A percentile compares a stretch with the other conserved stretches of the same genome.
These are phyloP conservation scores for Pythium brachiatum DNA, from an alignment of 352 stramenopile genomes.

Conservation along the genomic window DNA sequence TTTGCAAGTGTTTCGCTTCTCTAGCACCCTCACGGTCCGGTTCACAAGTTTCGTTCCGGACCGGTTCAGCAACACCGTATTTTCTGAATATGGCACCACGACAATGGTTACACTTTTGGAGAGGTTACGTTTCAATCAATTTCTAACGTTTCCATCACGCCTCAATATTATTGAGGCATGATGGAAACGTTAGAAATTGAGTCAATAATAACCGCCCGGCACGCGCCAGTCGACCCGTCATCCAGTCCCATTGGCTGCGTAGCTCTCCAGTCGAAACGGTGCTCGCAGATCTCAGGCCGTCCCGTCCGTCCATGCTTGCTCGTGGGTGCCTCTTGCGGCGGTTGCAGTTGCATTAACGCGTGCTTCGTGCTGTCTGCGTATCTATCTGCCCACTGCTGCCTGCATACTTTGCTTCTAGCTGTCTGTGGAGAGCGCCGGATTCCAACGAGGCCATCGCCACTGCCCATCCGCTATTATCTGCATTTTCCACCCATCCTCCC, in stretches of 20 bases:
- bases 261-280: slow-evolving; percentile 13
- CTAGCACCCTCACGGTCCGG: slow-evolving; percentile 23
- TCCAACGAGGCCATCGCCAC: too few species aligned
- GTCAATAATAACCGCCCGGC: slow-evolving; percentile 1
- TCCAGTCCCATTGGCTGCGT: slow-evolving; percentile 15
- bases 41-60: slow-evolving; percentile 5
- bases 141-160: slow-evolving; percentile 9
- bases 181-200: too few species aligned
- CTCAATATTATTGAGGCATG: too few species aligned
- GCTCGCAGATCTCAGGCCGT: not conserved
- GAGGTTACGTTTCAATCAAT: not conserved
- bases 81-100: not conserved
- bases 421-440: too few species aligned
- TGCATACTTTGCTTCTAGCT: too few species aligned
- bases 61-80: slow-evolving; percentile 16
- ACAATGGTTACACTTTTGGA: not conserved
- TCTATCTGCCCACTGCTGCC: not conserved
- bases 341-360: slow-evolving; percentile 4
- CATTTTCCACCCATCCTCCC: not conserved
- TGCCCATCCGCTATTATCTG: not conserved
- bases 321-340: not conserved
- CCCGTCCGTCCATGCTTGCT: not conserved
- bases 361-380: not conserved
- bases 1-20: slow-evolving; percentile 19
- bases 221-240: slow-evolving; percentile 21